Evolutionary conservation across 2,329 filamentous ascomycete species (phyloP), one percentile per base, ranked within the genome.

Genomic region (Nannizziopsis arthrosporioides): DNA sequence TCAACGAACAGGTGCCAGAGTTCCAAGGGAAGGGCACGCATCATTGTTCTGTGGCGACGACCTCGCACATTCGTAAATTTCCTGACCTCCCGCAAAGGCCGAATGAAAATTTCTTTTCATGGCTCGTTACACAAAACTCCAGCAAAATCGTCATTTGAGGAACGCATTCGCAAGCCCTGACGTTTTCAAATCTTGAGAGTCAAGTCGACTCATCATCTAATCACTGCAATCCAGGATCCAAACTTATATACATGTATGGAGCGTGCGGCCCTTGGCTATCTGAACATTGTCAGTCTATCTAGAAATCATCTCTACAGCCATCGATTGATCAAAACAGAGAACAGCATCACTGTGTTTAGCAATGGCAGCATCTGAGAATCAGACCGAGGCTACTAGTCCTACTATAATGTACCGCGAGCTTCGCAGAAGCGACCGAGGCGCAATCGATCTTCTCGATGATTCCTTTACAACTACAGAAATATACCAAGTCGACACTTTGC

Each of bases 381-480:
- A 10, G 12, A 22, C 4, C 5, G 7, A 36, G n/a, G 5, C 32
- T 18, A 15, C 31, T 18, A n/a, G 31, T 15, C 31, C 32, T 10
- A 19, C 18, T 14, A 19, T 44, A n/a, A 43, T 2, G 14, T 50
- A 46, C 32, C 43, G 48, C 10, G 36, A 50, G 30, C 37, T 31
- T 1, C n/a, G 27, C 9, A 6, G 9, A 6, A 19, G 17, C 2
- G 48, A 47, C 22, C 27, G 10, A 36, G 35, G 30, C 10, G 43
- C 36, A 10, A 42, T 50, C 15, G 27, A 35, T 11, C n/a, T 35
- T 5, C 27, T 50, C 12, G 42, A 46, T 15, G 39, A 42, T 27
- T 47, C 48, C 27, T 50, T 47, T 32, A 50, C 48, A 8, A 47
- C 42, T n/a, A 27, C 36, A 12, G 18, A 22, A 18, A 35, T 41